Base-by-base conservation (phyloP, 257 asterid genomes). In the Mentha longifolia region DNA sequence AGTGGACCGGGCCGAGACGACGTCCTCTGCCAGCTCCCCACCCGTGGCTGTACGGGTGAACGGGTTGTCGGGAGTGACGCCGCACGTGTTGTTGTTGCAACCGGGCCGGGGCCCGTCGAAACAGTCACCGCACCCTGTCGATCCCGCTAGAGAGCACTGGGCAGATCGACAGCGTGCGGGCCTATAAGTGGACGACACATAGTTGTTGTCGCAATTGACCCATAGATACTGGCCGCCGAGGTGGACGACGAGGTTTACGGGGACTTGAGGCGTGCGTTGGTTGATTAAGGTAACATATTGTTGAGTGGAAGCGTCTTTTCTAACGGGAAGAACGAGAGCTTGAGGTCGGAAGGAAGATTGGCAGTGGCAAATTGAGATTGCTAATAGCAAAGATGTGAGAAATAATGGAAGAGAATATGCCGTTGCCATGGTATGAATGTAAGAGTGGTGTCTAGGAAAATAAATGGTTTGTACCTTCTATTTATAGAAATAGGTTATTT, bases 191-290 rank as follows among this genome's bases (percentile, higher is more conserved):
- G 96, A 87, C 0, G 92, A 84, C 0, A 77, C 79, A 30, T 83
- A 90, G 76, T 72, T 69, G 42, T 43, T 74, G 2, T 88, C 96
- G 73, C 95, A 90, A 31, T 90, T 90, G 39, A 88, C 85, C 95
- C 95, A 86, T 25, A 86, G 39, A 74, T 76, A 83, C 9, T 71
- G 80, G 37, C 95, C 95, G 0, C 97, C 97, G 9, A 88, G 91
- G 76, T 90, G 88, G 16, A 90, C 80, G 35, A 76, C 87, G 12
- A 88, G 86, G 72, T 60, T 79, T 1, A 84, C 74, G 30, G 90
- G 79, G 14, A 88, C 84, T 1, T 76, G 75, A 11, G 97, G 95
- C 0, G 93, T 88, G 6, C 95, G 70, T 54, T 88, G 95, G 37
- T 62, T 33, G 74, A 88, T 76, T 1, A 33, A n/a, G 65, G 88